A percentile compares a stretch with the other conserved stretches of the same genome.
Evolutionary conservation across 1,284 basidiomycete genomes (phyloP).

Genomic region (Ceratobasidium sp.): DNA sequence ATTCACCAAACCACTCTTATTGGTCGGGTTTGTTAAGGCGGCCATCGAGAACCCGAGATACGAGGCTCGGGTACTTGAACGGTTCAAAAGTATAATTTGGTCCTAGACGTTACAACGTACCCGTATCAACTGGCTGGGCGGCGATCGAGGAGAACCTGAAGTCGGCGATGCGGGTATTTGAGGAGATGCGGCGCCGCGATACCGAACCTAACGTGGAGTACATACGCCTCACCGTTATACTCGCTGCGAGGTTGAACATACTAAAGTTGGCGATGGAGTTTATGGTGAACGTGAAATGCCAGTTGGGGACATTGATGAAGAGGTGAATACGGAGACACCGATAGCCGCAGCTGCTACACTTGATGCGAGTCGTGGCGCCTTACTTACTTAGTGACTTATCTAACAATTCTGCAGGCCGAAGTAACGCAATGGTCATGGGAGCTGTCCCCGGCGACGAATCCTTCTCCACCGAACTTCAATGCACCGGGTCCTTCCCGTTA

Average conservation of each 20-base stretch:
- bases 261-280: constrained; percentile 30
- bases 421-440: constrained; percentile 77
- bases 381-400: constrained; percentile 41
- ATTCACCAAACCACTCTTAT: constrained; percentile 15
- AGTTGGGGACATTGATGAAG: constrained; percentile 65
- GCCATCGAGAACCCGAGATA: constrained; percentile 47
- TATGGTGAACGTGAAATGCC: constrained; percentile 57
- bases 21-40: constrained; percentile 46
- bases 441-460: constrained; percentile 67
- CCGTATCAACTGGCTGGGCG: neutral
- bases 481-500: constrained; percentile 75
- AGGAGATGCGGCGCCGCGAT: constrained; percentile 65
- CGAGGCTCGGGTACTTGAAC: constrained; percentile 59
- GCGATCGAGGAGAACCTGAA: constrained; percentile 24
- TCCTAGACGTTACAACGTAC: constrained; percentile 56
- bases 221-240: constrained; percentile 16
- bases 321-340: constrained; percentile 72
- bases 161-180: constrained; percentile 50
- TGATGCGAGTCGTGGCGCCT: constrained; percentile 66
- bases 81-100: constrained; percentile 53
- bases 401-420: constrained; percentile 65
- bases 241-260: constrained; percentile 30
- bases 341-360: constrained; percentile 68
- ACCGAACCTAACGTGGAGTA: constrained; percentile 62
- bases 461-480: constrained; percentile 80